Evolutionary conservation across 2,329 filamentous ascomycete species (phyloP), one percentile per base, ranked within the genome.

Genomic region (Claviceps africana): DNA sequence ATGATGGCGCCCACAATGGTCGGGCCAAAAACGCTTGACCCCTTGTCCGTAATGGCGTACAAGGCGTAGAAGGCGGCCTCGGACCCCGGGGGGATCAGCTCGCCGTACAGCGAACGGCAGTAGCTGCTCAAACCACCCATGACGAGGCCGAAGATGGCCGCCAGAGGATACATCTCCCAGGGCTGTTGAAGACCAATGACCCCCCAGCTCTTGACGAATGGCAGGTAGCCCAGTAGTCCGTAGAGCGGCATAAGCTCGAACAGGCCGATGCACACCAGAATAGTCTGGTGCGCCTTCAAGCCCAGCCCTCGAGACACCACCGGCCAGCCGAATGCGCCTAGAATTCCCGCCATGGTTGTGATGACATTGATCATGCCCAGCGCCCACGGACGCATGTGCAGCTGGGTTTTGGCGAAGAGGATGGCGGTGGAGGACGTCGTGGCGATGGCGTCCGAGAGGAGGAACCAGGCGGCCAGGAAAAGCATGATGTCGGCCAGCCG

Each of bases 1-100:
- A 93, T 95, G 57, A 98, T 95, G 13, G 83, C 81, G 1, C 90
- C 93, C 0, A 98, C 93, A 63, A 98, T 91, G 0, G 88, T 86
- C 0, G 93, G 93, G 0, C 93, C 93, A 66, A 98, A 96, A 2
- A 97, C 76, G 63, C 87, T 94, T 22, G 86, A 93, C 1, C 91
- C 90, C 67, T 98, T 98, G 66, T 98, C 93, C 1, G 93, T 97
- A 57, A 97, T 96, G 37, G 93, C 93, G 64, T 97, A 98, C 1
- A 98, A 74, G 0, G 91, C 90, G 64, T 95, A 98, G 64, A 98
- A 98, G 0, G 91, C 90, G 0, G 93, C 90, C 68, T 98, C 93
- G 31, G 86, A 94, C 4, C 93, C 93, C 0, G 88, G 88, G 1
- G 93, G 93, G 52, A 98, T 95, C 53, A 98, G 76, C 66, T 97